Evolutionary conservation across 2,329 filamentous ascomycete genomes (phyloP), one percentile per base, ranked within the genome.

Genomic region (Trichoderma breve): DNA sequence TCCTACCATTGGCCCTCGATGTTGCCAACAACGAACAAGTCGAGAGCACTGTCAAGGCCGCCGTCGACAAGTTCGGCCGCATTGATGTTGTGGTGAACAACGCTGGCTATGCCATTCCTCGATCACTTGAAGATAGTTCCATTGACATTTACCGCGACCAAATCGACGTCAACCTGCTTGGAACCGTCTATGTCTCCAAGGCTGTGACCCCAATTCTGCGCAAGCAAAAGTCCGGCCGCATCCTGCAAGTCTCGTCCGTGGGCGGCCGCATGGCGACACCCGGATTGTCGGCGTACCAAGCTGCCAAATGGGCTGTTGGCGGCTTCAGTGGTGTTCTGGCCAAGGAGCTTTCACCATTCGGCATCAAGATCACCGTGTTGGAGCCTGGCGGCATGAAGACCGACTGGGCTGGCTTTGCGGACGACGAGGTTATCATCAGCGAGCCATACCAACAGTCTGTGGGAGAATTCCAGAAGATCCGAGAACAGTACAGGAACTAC

Each of bases 21-120:
- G 87, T 90, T 0, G 86, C 84, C 0, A 84, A 86, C 3, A 84
- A 88, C 68, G 77, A 84, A 36, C 79, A 77, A 14, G 78, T 81
- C 12, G 60, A 77, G 9, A 70, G 77, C 2, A 78, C 81, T 1
- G 78, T 83, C 24, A 74, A 84, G 8, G 78, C 79, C 21, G 83
- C 84, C 0, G 39, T 79, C 1, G 78, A 83, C 3, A 84, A 84
- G 62, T 90, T 89, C 76, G 83, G 84, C 21, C 84, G 86, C 8
- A 79, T 91, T 58, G 88, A 91, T 76, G 85, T 90, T 1, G 85
- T 90, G 6, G 84, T 89, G 72, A 90, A 90, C 80, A 90, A 90
- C 64, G 88, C 88, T 4, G 89, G 88, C 3, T 90, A 89, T 72
- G 86, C 86, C n/a, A 79, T 88, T 1, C 76, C 79, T 6, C 86